Percentiles rank a stretch among this genome's conserved stretches.
Conservation (phyloP, 805 yeast species). For the Metschnikowia reukaufii region DNA sequence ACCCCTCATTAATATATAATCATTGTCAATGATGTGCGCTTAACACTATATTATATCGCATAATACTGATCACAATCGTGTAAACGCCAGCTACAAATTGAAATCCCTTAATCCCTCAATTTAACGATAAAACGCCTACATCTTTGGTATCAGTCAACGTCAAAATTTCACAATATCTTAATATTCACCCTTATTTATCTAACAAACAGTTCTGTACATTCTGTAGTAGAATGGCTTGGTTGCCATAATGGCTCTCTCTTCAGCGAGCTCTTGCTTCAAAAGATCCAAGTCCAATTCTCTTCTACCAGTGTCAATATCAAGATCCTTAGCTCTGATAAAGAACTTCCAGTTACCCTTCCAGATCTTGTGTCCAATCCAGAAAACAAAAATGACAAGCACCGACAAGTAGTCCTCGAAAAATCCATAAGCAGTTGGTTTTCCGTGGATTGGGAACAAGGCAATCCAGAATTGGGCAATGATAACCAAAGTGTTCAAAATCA, state of each 20-base stretch:
- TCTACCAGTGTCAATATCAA: constrained; percentile 39
- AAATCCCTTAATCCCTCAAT: no score
- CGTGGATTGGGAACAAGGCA: constrained; percentile 58
- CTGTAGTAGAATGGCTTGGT: constrained; percentile 50
- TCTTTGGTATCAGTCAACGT: no score
- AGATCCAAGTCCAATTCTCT: constrained; percentile 39
- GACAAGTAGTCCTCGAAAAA: constrained; percentile 71
- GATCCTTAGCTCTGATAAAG: constrained; percentile 31
- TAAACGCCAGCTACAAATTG: no score
- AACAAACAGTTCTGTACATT: constrained; percentile 57
- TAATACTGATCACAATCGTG: no score
- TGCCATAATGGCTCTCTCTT: constrained; percentile 53
- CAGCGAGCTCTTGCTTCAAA: constrained; percentile 47
- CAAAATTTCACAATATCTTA: neutral
- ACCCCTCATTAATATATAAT: no score
- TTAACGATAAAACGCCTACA: no score
- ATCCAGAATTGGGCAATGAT: constrained; percentile 65
- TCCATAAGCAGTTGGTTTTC: constrained; percentile 14
- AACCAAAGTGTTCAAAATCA: constrained; percentile 48
- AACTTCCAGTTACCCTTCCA: constrained; percentile 41
- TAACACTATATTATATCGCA: no score
- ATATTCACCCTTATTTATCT: no score
- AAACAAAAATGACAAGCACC: constrained; percentile 57
- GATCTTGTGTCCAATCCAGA: constrained; percentile 58
- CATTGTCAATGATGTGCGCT: no score